Evolutionary conservation across 2,329 filamentous ascomycete species (phyloP), one percentile per base, ranked within the genome.

Genomic region (Monosporascus sp.): DNA sequence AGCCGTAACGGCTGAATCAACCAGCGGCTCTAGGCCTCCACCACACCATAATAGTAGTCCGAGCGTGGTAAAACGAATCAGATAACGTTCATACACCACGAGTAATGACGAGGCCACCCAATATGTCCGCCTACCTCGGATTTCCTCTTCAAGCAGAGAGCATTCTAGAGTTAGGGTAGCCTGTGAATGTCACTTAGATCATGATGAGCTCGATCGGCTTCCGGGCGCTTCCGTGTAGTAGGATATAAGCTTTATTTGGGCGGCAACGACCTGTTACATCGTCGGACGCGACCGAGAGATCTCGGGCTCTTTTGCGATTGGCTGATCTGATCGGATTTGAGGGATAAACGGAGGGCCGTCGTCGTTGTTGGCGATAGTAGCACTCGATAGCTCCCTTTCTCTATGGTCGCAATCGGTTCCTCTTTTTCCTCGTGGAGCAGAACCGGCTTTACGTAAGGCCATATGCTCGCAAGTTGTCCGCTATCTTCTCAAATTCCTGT

Each of bases 371-470:
- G 31, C 14, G 9, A 5, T 35, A 35, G 14, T 14, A 35, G 31
- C 31, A 35, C 31, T 14, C 31, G 31, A 14, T 35, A 14, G 31
- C 31, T 35, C 31, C 9, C 31, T 35, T 5, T 35, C 31, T 14
- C 31, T 5, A 35, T 11, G 4, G 31, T 35, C 31, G 37, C 18
- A 14, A 24, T 20, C 39, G 17, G 20, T 14, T 20, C 39, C 14
- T 15, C 15, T 43, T 9, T 18, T 18, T 18, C 17, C 17, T 41
- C 17, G 18, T 41, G 31, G 31, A 9, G 31, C 11, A 35, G 31
- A 8, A 15, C 37, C 36, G 44, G 52, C 41, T 57, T 66, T 69
- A 78, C 41, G 76, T 38, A 41, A 76, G 61, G 67, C 76, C 76
- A 18, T 61, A 59, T 14, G 68, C 61, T 65, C 72, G 72, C 52